Base-by-base conservation (phyloP, 2,329 filamentous ascomycete genomes). In the Aspergillus spinulosporus region DNA sequence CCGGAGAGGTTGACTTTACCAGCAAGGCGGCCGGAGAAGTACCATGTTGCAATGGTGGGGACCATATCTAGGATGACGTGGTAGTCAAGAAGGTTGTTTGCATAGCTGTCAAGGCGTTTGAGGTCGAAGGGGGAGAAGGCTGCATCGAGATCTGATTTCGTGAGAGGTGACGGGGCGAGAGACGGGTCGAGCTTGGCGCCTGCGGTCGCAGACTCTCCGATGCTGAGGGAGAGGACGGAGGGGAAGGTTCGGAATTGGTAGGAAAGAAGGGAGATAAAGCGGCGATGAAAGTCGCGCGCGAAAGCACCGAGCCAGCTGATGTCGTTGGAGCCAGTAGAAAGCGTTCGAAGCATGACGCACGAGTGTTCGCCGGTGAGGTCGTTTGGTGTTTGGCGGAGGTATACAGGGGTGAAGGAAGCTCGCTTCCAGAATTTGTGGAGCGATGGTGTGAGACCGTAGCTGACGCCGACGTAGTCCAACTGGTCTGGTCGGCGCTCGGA, bases 401-500 rank as follows among this genome's bases (percentile, higher is more conserved):
- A 99, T 0, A 99, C 90, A 0, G 94, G 94, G 2, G 87, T 85
- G 72, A 97, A 99, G 0, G 81, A 81, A 12, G 88, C 85, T 36
- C 89, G 88, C 76, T 97, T 96, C 94, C 94, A 99, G 80, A 99
- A 99, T 69, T 90, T 95, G 78, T 96, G 94, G 11, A 99, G 84
- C 11, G 85, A 82, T 39, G 87, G 82, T 0, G 94, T 99, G 55
- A 99, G 80, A 52, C 94, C 95, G 71, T 96, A 99, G 68, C 90
- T 96, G 49, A 99, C 95, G 69, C 95, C 94, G 12, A 99, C 75
- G 68, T 97, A 99, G 75, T 99, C 94, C 5, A 99, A 84, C 4
- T 78, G 78, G 44, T 90, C 87, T 0, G 94, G 88, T 56, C 86
- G 87, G 62, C 90, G 86, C 75, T 99, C 92, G 0, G 88, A 85